Percentiles rank a stretch among this genome's conserved stretches.
phyloP scores from a whole-genome alignment of 176 grass and related monocot genomes.

The Cymbopogon citratus region DNA sequence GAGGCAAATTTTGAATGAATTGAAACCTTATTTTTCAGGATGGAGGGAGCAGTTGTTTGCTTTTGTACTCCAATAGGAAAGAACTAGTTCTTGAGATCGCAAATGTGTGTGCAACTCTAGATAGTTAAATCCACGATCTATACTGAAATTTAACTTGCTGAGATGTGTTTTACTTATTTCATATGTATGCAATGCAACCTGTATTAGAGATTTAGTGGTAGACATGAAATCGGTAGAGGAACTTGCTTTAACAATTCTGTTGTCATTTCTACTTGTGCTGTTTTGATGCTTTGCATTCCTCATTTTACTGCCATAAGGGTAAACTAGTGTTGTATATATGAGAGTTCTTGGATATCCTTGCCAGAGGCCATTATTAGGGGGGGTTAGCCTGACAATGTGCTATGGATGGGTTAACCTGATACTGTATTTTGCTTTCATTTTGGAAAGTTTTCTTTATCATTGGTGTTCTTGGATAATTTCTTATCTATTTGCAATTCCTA shows the following conservation, averaged over 20 bases:
- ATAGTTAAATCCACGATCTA: background rate
- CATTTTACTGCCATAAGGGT: background rate
- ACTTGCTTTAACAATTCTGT: background rate
- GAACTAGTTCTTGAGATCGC: background rate
- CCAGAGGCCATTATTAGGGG: background rate
- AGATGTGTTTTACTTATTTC: background rate
- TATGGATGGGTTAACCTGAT: background rate
- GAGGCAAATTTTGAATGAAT: background rate
- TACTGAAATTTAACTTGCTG: background rate
- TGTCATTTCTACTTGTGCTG: background rate
- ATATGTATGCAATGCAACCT: background rate
- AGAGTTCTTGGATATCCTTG: background rate
- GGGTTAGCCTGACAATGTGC: background rate
- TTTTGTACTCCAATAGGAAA: background rate
- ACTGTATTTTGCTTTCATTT: background rate
- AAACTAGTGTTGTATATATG: background rate
- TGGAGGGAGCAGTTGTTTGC: background rate
- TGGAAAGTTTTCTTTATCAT: background rate
- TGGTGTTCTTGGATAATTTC: background rate
- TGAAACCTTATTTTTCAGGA: background rate
- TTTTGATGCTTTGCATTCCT: background rate
- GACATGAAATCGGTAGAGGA: background rate
- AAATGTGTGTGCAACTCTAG: background rate
- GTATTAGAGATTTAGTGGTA: background rate
- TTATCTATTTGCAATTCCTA: background rate